Conservation (phyloP, 805 yeast genomes). For the Candida insectorum region DNA sequence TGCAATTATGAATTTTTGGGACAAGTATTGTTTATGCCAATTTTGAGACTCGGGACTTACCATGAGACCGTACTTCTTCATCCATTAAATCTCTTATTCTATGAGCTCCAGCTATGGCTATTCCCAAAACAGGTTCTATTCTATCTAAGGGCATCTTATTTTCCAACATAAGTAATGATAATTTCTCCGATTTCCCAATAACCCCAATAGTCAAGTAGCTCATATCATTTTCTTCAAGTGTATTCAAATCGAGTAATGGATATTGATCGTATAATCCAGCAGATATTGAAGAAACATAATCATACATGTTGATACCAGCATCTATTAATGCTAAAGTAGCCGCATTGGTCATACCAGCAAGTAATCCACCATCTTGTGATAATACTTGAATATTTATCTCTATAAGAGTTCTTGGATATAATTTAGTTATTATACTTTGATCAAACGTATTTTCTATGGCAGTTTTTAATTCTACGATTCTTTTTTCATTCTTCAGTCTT, state of each 20-base stretch:
- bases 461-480: slow-evolving; percentile 65
- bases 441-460: slow-evolving; percentile 67
- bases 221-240: slow-evolving; percentile 80
- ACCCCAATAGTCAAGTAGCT: slow-evolving; percentile 79
- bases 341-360: slow-evolving; percentile 79
- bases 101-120: slow-evolving; percentile 86
- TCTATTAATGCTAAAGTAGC: slow-evolving; percentile 86
- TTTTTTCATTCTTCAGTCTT: slow-evolving; percentile 62
- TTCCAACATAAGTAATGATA: slow-evolving; percentile 74
- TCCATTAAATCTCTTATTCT: slow-evolving; percentile 84
- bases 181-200: slow-evolving; percentile 76
- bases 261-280: slow-evolving; percentile 75
- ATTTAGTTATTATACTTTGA: slow-evolving; percentile 67
- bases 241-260: slow-evolving; percentile 79
- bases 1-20: too few relatives aligned
- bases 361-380: slow-evolving; percentile 85
- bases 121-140: slow-evolving; percentile 69
- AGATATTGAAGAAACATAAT: slow-evolving; percentile 76
- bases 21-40: too few relatives aligned
- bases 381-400: slow-evolving; percentile 71
- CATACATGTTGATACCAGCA: slow-evolving; percentile 94
- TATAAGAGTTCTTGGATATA: slow-evolving; percentile 84
- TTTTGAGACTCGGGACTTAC: slow-evolving; percentile 29
- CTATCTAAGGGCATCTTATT: slow-evolving; percentile 82
- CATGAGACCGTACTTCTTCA: slow-evolving; percentile 72